Evolutionary conservation across 352 stramenopile species (phyloP).

Genomic region (Blastocystis sp.): DNA sequence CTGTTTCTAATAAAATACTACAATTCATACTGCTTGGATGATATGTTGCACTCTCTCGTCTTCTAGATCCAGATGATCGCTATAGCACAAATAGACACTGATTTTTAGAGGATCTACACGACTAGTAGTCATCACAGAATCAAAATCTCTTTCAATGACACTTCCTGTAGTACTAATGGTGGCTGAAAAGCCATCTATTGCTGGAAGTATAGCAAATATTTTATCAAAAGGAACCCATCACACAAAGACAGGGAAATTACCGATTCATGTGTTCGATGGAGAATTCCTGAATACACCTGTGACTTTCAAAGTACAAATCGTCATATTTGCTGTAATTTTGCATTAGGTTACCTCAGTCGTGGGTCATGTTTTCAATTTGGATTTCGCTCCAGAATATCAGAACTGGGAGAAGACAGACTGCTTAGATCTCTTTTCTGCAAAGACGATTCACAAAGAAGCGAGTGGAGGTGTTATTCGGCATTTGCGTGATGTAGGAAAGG

Average conservation of each 20-base stretch:
- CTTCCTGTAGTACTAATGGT: slow-evolving; percentile 69
- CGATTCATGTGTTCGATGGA: slow-evolving; percentile 68
- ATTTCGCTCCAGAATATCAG: slow-evolving; percentile 69
- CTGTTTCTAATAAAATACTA: neutral
- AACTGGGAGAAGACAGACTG: slow-evolving; percentile 69
- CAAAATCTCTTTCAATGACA: slow-evolving; percentile 2
- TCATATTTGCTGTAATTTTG: neutral
- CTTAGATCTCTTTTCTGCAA: slow-evolving; percentile 68
- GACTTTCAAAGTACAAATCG: slow-evolving; percentile 63
- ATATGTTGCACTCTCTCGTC: neutral
- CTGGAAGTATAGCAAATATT: slow-evolving; percentile 68
- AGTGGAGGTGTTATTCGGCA: slow-evolving; percentile 57
- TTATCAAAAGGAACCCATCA: slow-evolving; percentile 63
- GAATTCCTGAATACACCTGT: slow-evolving; percentile 65
- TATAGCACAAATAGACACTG: neutral
- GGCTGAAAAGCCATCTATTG: slow-evolving; percentile 72
- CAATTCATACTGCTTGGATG: neutral
- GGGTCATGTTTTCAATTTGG: slow-evolving; percentile 71
- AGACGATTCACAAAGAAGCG: slow-evolving; percentile 66
- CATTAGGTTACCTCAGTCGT: slow-evolving; percentile 70
- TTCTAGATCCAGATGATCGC: neutral
- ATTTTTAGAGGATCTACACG: neutral
- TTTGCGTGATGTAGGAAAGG: slow-evolving; percentile 62
- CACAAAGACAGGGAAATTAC: slow-evolving; percentile 65
- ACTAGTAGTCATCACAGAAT: neutral